Evolutionary conservation across 805 yeast genomes (phyloP), one percentile per base, ranked within the genome.

Genomic region (Diddensiella caesifluorescens): DNA sequence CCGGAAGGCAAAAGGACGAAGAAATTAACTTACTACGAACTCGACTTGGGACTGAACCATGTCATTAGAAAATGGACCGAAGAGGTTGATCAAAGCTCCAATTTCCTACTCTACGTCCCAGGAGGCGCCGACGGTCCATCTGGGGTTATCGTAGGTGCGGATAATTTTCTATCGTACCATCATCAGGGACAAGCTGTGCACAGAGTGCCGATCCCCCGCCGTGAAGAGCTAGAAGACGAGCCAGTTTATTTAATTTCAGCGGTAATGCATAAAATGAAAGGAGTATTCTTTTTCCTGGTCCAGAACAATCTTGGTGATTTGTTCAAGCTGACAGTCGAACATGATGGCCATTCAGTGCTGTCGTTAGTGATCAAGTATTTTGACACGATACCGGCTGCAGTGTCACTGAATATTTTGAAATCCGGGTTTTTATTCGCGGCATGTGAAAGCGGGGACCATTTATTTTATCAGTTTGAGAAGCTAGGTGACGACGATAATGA

Each of bases 31-130:
- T 83, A 75, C 57, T 90, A 90, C 62, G 90, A 86, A 54, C 63
- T 89, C 20, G 97, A 92, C 59, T 70, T 85, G 30, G 96, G 97
- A 1, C 65, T 90, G 35, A 89, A 89, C 55, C 83, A 82, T 56
- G 74, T 89, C 1, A 69, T 83, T 1, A 73, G 71, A 43, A 70
- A 69, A 49, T 70, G 62, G 62, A 56, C 72, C n/a, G 70, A 60
- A 31, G 56, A 47, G 5, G 60, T 77, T 1, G 55, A 62, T 1
- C 50, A 49, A 19, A 45, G 70, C 1, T 65, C 89, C 1, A 75
- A 70, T 47, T 65, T 73, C 41, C 46, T 89, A 4, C 47, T 86
- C n/a, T 67, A 80, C 0, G 67, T 88, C 12, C 95, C 96, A 0
- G 84, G 81, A 2, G 80, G 77, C 5, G 62, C 66, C n/a, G 80